phyloP scores from a whole-genome alignment of 1,284 basidiomycete genomes.

The Tranzscheliella williamsii region DNA sequence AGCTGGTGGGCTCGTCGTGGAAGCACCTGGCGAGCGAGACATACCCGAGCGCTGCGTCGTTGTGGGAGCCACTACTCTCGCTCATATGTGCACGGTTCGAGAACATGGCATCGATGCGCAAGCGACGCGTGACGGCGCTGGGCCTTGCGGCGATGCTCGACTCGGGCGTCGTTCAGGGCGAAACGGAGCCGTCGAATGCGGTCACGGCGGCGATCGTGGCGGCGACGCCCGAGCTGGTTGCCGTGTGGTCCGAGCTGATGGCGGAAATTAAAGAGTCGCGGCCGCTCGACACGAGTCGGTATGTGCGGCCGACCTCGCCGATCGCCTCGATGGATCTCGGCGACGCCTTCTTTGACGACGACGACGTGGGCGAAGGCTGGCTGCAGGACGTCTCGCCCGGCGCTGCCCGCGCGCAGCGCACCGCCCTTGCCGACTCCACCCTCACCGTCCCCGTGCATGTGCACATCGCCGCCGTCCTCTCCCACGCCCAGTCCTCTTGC shows the following conservation, averaged over 20 bases:
- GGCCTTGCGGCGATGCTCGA: conserved; percentile 44
- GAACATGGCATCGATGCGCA: conserved; percentile 48
- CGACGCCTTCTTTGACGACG: conserved; percentile 25
- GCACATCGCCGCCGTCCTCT: conserved; percentile 35
- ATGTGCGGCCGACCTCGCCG: conserved; percentile 29
- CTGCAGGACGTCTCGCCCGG: conserved; percentile 52
- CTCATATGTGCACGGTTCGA: conserved; percentile 41
- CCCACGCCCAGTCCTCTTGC: conserved; percentile 27
- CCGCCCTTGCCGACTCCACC: conserved; percentile 39
- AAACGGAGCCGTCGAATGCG: conserved; percentile 1
- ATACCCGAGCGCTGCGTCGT: conserved; percentile 5
- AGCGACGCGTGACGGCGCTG: conserved; percentile 45
- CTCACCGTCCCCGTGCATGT: conserved; percentile 25
- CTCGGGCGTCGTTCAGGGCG: conserved; percentile 10
- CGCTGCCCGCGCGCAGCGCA: conserved; percentile 34
- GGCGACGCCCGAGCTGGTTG: conserved; percentile 40
- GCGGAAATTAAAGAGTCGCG: conserved; percentile 44
- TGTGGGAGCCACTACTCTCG: conserved; percentile 33
- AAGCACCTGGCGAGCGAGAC: conserved; percentile 11
- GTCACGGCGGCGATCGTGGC: conserved; percentile 11
- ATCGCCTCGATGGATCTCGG: conserved; percentile 37
- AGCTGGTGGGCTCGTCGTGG: conserved; percentile 34
- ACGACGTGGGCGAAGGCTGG: conserved; percentile 32
- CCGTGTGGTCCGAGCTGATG: conserved; percentile 53
- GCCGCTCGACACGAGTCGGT: conserved; percentile 15